Evolutionary conservation across 257 asterid species (phyloP).

Genomic region (Ophiorrhiza pumila): DNA sequence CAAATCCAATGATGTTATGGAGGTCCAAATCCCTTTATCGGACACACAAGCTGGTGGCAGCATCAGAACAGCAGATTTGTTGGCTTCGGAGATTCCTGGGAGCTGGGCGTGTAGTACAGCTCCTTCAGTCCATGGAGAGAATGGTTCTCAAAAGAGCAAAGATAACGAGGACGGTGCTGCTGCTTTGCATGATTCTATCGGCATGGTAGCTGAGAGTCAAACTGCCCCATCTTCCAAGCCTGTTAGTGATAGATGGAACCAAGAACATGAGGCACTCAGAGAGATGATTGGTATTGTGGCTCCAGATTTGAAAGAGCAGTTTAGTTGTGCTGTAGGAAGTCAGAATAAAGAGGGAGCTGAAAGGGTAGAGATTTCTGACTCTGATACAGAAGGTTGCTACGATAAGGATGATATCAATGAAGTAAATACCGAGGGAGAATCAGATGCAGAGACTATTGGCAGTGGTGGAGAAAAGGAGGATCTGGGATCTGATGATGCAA

Average conservation of each 20-base stretch:
- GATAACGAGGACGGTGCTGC: slow-evolving; percentile 30
- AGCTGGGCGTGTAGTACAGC: slow-evolving; percentile 95
- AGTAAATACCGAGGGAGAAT: slow-evolving; percentile 34
- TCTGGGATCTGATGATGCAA: slow-evolving; percentile 28
- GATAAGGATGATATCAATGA: slow-evolving; percentile 32
- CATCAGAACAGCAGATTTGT: slow-evolving; percentile 64
- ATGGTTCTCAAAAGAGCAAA: slow-evolving; percentile 51
- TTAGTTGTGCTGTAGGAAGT: slow-evolving; percentile 46
- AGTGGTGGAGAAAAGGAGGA: slow-evolving; percentile 30
- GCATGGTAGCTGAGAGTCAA: slow-evolving; percentile 67
- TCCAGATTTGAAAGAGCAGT: slow-evolving; percentile 69
- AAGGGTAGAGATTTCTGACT: slow-evolving; percentile 37
- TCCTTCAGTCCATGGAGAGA: slow-evolving; percentile 80
- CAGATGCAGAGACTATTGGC: slow-evolving; percentile 57
- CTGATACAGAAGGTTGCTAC: slow-evolving; percentile 58
- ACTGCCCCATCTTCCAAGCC: slow-evolving; percentile 37
- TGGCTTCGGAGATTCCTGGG: slow-evolving; percentile 87
- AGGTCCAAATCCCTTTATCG: slow-evolving; percentile 25
- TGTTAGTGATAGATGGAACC: slow-evolving; percentile 32
- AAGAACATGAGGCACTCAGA: slow-evolving; percentile 55
- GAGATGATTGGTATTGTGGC: slow-evolving; percentile 75
- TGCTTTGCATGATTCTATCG: slow-evolving; percentile 48
- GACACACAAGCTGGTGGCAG: slow-evolving; percentile 74
- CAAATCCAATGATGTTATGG: slow-evolving; percentile 20
- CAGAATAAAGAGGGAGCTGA: slow-evolving; percentile 38